These are phyloP conservation scores for Kwoniella botswanensis DNA, from an alignment of 768 basidiomycete species.

Conservation along the genomic window DNA sequence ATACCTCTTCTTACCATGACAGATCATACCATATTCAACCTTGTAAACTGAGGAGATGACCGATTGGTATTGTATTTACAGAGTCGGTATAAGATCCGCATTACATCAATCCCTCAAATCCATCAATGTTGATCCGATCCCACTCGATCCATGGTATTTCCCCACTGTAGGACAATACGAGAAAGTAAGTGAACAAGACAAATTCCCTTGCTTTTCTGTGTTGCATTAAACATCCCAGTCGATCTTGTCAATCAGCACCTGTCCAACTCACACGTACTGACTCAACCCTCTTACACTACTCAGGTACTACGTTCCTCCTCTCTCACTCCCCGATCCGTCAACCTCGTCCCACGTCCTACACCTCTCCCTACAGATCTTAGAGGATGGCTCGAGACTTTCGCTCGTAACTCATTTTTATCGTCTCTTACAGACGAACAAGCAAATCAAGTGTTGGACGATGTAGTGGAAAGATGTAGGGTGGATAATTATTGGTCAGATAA, in stretches of 20 bases:
- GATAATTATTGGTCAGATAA: conserved; percentile 42
- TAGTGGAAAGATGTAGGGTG: conserved; percentile 58
- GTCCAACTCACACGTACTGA: neutral
- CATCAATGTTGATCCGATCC: conserved; percentile 66
- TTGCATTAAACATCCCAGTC: too few species aligned
- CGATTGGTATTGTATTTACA: neutral
- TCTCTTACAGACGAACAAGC: conserved; percentile 66
- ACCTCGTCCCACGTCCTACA: conserved; percentile 57
- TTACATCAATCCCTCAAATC: conserved; percentile 65
- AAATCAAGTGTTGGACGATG: conserved; percentile 67
- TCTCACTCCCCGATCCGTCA: conserved; percentile 16
- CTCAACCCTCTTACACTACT: too few species aligned
- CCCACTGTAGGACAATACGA: conserved; percentile 73
- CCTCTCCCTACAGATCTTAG: conserved; percentile 54
- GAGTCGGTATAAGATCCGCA: conserved; percentile 65
- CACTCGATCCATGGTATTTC: conserved; percentile 82
- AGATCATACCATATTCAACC: neutral
- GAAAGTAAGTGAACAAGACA: conserved; percentile 61
- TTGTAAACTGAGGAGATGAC: neutral
- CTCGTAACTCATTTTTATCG: conserved; percentile 66
- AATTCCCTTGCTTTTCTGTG: conserved; percentile 34
- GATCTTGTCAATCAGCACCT: too few species aligned
- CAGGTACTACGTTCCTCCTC: neutral
- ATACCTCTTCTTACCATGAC: too few species aligned
- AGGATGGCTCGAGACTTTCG: conserved; percentile 75